Evolutionary conservation across 2,329 filamentous ascomycete genomes (phyloP).

Genomic region (Sporothrix humicola): DNA sequence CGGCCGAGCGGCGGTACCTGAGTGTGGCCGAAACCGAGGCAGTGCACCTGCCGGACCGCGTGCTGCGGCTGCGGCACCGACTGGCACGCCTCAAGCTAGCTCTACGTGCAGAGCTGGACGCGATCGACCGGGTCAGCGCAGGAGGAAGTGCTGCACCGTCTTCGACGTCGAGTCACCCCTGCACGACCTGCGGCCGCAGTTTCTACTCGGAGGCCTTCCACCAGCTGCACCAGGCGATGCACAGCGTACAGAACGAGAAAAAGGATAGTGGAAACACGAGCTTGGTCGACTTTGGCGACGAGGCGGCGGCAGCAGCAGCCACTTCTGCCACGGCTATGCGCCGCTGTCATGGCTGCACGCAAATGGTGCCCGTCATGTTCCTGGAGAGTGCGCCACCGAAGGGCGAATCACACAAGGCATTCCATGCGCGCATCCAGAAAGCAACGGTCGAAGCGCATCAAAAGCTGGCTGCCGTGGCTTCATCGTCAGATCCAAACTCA

Average conservation of each 20-base stretch:
- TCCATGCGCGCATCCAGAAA: slow-evolving; percentile 35
- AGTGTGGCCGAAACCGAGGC: slow-evolving; percentile 55
- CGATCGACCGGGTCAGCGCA: slow-evolving; percentile 61
- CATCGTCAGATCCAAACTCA: neutral
- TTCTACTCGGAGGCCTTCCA: slow-evolving; percentile 36
- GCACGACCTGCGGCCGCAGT: slow-evolving; percentile 29
- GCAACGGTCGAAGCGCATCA: slow-evolving; percentile 23
- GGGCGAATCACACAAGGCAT: slow-evolving; percentile 35
- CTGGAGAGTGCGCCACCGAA: slow-evolving; percentile 27
- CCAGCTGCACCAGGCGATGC: slow-evolving; percentile 36
- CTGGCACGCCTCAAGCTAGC: slow-evolving; percentile 63
- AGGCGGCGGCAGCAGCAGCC: neutral
- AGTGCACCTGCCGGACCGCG: slow-evolving; percentile 51
- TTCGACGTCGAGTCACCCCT: neutral
- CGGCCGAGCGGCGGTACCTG: slow-evolving; percentile 55
- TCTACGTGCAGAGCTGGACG: slow-evolving; percentile 69
- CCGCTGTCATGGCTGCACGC: slow-evolving; percentile 33
- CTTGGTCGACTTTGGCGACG: slow-evolving; percentile 25
- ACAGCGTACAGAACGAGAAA: slow-evolving; percentile 6
- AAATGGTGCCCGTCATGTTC: slow-evolving; percentile 35
- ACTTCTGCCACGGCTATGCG: slow-evolving; percentile 6
- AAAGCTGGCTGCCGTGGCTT: slow-evolving; percentile 13
- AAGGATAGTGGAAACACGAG: neutral
- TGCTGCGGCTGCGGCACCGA: slow-evolving; percentile 36
- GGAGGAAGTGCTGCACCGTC: neutral